phyloP scores from a whole-genome alignment of 768 basidiomycete genomes.

The Hemileccinum rubropunctum region DNA sequence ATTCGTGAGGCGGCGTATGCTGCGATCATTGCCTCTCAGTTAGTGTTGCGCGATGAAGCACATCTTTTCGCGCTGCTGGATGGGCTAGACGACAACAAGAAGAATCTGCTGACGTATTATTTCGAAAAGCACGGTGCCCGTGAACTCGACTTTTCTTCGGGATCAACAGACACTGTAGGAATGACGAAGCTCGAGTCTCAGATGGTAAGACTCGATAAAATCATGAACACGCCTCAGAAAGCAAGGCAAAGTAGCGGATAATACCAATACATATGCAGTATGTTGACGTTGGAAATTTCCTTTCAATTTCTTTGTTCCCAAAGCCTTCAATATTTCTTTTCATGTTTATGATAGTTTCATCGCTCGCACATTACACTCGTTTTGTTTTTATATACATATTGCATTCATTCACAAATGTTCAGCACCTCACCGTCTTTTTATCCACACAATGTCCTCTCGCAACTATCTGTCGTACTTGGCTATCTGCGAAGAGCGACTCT shows the following conservation, averaged over 20 bases:
- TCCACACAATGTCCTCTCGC: conserved; percentile 7
- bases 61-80: conserved; percentile 80
- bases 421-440: conserved; percentile 10
- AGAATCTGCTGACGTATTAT: conserved; percentile 83
- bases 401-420: conserved; percentile 6
- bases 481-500: conserved; percentile 29
- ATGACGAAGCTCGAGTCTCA: conserved; percentile 76
- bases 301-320: neutral
- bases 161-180: conserved; percentile 38
- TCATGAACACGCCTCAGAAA: conserved; percentile 70
- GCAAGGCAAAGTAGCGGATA: conserved; percentile 15
- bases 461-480: neutral
- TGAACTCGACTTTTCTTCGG: conserved; percentile 38
- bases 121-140: conserved; percentile 86
- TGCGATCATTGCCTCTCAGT: conserved; percentile 78
- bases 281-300: neutral
- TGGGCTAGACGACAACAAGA: conserved; percentile 85
- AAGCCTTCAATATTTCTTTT: neutral
- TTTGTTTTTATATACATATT: conserved; percentile 14
- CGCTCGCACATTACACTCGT: conserved; percentile 10
- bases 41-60: conserved; percentile 78
- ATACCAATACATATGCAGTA: neutral
- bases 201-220: conserved; percentile 74
- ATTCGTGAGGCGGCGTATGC: conserved; percentile 83
- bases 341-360: conserved; percentile 1